phyloP scores from a whole-genome alignment of 306 rosid genomes.

The Cicer arietinum region DNA sequence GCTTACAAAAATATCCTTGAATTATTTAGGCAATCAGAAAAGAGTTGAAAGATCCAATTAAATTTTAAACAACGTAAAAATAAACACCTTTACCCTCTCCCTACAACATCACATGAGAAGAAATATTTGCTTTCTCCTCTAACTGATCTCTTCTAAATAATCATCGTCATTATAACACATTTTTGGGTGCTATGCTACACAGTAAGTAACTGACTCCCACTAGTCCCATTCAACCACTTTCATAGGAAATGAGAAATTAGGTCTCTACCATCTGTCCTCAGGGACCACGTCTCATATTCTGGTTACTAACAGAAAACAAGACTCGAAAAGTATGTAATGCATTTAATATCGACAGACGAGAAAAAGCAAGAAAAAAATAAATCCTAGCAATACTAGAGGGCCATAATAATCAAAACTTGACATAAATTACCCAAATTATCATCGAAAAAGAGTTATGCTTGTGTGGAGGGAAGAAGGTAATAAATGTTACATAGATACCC shows the following conservation, averaged over 20 bases:
- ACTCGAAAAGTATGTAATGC: slow-evolving; percentile 11
- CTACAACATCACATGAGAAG: not conserved
- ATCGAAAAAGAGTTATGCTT: slow-evolving; percentile 35
- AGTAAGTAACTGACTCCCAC: not conserved
- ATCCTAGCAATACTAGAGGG: slow-evolving; percentile 26
- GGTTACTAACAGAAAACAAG: slow-evolving; percentile 17
- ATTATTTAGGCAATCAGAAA: not conserved
- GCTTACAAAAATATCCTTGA: slow-evolving; percentile 1
- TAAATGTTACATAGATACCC: slow-evolving; percentile 65
- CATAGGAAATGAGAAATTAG: not conserved
- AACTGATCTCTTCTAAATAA: not conserved
- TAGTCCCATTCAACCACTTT: not conserved
- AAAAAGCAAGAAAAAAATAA: not conserved
- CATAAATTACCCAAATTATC: slow-evolving; percentile 30
- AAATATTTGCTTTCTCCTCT: not conserved
- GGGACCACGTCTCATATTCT: not conserved
- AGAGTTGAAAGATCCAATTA: not conserved
- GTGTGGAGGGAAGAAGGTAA: slow-evolving; percentile 12
- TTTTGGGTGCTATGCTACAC: slow-evolving; percentile 6
- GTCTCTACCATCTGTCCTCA: not conserved
- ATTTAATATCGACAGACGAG: slow-evolving; percentile 25
- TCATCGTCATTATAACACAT: not conserved
- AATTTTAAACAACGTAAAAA: not conserved
- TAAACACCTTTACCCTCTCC: not conserved
- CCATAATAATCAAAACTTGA: slow-evolving; percentile 20